A percentile compares a stretch with the other conserved stretches of the same genome.
phyloP scores from a whole-genome alignment of 2,329 filamentous ascomycete genomes.

The Phaeophleospora eucalypticola region DNA sequence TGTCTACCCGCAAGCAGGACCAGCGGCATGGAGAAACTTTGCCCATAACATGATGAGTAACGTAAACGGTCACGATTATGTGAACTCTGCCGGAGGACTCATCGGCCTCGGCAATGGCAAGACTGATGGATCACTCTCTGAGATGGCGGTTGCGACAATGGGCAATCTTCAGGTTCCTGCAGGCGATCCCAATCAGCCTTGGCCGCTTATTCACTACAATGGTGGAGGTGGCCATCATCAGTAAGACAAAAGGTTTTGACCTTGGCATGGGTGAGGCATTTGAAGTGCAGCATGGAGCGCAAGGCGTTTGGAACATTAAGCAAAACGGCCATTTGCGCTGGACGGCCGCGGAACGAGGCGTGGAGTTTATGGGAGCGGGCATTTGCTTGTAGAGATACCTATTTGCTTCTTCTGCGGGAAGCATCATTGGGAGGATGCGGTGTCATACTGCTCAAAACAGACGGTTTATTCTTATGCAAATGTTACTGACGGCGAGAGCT shows the following conservation, averaged over 20 bases:
- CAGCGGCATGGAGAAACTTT: constrained; percentile 32
- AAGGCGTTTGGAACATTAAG: too few relatives aligned
- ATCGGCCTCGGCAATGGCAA: constrained; percentile 16
- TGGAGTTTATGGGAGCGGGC: background rate
- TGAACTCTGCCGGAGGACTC: constrained; percentile 11
- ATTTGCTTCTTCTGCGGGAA: constrained; percentile 2
- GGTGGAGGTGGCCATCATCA: constrained; percentile 1
- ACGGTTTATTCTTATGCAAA: too few relatives aligned
- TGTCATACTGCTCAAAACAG: too few relatives aligned
- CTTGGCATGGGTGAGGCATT: too few relatives aligned
- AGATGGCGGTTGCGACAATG: constrained; percentile 15
- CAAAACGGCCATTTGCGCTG: too few relatives aligned
- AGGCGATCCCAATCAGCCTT: constrained; percentile 18
- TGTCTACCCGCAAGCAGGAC: constrained; percentile 18
- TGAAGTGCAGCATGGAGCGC: too few relatives aligned
- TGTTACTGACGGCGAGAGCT: too few relatives aligned
- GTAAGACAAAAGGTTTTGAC: too few relatives aligned
- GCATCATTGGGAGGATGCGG: too few relatives aligned
- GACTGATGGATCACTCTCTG: constrained; percentile 7
- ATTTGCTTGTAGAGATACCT: constrained; percentile 2
- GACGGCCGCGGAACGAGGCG: too few relatives aligned
- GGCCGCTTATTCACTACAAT: constrained; percentile 25
- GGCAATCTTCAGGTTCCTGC: constrained; percentile 22
- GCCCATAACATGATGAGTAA: constrained; percentile 27
- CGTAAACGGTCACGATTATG: constrained; percentile 16